Evolutionary conservation across 768 basidiomycete genomes (phyloP), one percentile per base, ranked within the genome.

Genomic region (Kwoniella botswanensis): DNA sequence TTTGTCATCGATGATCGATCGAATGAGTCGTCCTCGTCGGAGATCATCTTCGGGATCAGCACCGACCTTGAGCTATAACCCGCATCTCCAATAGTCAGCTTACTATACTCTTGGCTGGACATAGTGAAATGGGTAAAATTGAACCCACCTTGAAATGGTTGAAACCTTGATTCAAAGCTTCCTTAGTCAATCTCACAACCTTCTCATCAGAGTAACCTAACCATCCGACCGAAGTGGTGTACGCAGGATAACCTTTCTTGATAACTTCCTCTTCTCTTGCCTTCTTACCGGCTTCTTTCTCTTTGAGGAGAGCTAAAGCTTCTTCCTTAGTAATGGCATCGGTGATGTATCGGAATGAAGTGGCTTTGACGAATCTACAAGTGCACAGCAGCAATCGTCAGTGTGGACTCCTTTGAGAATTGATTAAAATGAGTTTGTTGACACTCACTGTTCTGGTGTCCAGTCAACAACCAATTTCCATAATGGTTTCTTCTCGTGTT

Each of bases 391-490:
- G 7, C 35, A 35, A 9, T 7, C 7, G 35, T 35, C 6, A 35
- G 35, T 35, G 7, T 35, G 1, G 35, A 35, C 35, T 35, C 35
- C 1, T 35, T 1, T 35, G 35, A 35, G 35, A 35, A 35, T 35
- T 35, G 35, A 35, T 35, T 6, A 35, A 35, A 35, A 7, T 35
- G 6, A 35, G 41, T 57, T 35, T 35, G 12, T 64, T 21, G 42
- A 9, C 55, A 78, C 83, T 67, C 72, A 82, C 77, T 85, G 83
- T 55, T 85, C 84, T 15, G 84, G 84, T 21, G 92, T 91, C 85
- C 97, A 93, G 77, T 98, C 95, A 1, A 91, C 90, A 59, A 98
- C 87, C 17, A 98, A 87, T 82, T 97, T 95, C 95, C 95, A 98
- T 3, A 97, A 84, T 5, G 95, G 95, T 84, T 96, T 96, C 86